Evolutionary conservation across 495 filamentous ascomycete species (phyloP).

Genomic region (Corynascus novoguineensis): DNA sequence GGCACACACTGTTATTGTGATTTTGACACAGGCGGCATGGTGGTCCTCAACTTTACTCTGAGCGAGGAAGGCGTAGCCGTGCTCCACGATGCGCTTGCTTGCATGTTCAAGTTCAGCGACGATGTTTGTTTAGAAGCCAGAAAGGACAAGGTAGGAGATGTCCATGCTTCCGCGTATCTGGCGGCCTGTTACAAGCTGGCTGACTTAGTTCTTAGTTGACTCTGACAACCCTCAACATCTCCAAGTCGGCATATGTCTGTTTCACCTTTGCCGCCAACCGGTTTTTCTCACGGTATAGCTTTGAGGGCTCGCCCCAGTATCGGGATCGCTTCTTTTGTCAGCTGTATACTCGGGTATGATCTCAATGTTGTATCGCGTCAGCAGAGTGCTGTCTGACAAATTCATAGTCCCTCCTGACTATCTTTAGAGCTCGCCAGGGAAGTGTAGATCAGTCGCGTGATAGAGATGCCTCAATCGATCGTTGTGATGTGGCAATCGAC

Average conservation of each 20-base stretch:
- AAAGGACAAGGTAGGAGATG: conserved; percentile 56
- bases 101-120: conserved; percentile 89
- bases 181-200: background rate
- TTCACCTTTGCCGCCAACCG: conserved; percentile 63
- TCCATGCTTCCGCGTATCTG: too few species aligned
- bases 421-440: conserved; percentile 40
- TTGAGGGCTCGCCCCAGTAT: conserved; percentile 42
- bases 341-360: conserved; percentile 40
- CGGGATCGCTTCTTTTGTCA: conserved; percentile 48
- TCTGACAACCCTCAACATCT: conserved; percentile 80
- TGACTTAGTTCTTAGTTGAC: conserved; percentile 53
- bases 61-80: conserved; percentile 64
- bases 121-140: conserved; percentile 80
- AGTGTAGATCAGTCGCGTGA: conserved; percentile 31
- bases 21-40: conserved; percentile 11
- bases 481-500: conserved; percentile 78
- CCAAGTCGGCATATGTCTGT: conserved; percentile 86
- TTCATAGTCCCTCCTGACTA: conserved; percentile 38
- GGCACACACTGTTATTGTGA: too few species aligned
- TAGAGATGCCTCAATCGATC: conserved; percentile 69
- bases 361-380: background rate
- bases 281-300: conserved; percentile 83
- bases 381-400: conserved; percentile 21
- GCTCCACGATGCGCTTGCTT: conserved; percentile 78
- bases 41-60: conserved; percentile 69